Conservation (phyloP, 202 grass and related monocot species). For the Musa balbisiana region DNA sequence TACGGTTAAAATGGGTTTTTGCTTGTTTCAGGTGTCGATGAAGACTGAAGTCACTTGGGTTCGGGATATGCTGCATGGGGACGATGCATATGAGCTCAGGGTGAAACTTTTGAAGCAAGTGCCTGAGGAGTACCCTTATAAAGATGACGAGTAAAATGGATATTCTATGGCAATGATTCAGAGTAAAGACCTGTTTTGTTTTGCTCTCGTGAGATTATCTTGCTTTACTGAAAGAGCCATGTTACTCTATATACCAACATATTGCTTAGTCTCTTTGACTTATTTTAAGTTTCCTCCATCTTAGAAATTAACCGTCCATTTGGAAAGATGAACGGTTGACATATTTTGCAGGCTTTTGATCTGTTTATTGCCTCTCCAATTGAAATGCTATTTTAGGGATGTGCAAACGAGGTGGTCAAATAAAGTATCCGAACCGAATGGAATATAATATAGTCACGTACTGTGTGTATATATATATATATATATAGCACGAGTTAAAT, state of each 20-base stretch:
- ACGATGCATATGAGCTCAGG: conserved; percentile 85
- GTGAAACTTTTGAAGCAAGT: conserved; percentile 95
- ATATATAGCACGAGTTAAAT: too few species aligned
- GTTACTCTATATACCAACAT: not conserved
- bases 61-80: conserved; percentile 86
- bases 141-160: conserved; percentile 64
- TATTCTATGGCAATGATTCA: not conserved
- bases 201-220: not conserved
- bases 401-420: too few species aligned
- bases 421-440: too few species aligned
- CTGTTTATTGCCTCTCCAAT: too few species aligned
- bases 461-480: too few species aligned
- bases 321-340: too few species aligned
- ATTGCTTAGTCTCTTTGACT: not conserved
- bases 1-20: not conserved
- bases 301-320: too few species aligned
- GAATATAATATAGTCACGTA: too few species aligned
- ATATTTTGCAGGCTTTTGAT: too few species aligned
- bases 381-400: too few species aligned
- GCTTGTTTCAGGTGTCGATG: conserved; percentile 66
- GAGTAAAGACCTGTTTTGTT: not conserved
- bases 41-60: conserved; percentile 98
- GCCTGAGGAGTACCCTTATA: conserved; percentile 96
- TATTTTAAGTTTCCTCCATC: not conserved
- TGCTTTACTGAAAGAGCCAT: not conserved